Base-by-base conservation (phyloP, 495 filamentous ascomycete genomes). In the Annulohypoxylon maeteangense region DNA sequence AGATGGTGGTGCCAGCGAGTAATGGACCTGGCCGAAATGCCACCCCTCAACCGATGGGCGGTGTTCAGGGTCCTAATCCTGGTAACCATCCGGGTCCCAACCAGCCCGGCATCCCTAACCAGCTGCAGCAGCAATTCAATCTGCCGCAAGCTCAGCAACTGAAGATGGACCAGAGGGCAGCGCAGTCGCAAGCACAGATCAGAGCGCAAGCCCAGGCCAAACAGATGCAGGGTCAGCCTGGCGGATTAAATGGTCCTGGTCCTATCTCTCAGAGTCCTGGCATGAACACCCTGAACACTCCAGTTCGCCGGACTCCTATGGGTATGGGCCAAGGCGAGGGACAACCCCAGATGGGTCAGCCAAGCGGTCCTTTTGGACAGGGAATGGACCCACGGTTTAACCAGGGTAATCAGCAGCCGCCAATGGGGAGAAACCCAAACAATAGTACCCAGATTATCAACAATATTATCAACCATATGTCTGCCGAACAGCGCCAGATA, bases 1-100 rank as follows among this genome's bases (percentile, higher is more conserved):
- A 85, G 62, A 80, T 83, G 67, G 84, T 86, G 3, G 85, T 87
- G 0, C 85, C 85, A 32, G 82, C 78, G 0, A 86, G 78, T 54
- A 76, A 73, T 34, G 80, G 81, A 29, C 79, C 82, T n/a, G 80
- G 79, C 6, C 79, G 82, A 44, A 81, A 81, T 64, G 74, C 74
- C 8, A 81, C 81, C 4, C 78, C 79, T 16, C 78, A 81, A 16
- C 78, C 80, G 10, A 80, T 84, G 70, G 75, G 74, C 25, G 80
- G 76, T 25, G 55, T 80, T 60, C 76, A 76, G n/a, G 78, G 66
- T 22, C 76, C 82, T 16, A 75, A 76, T 34, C 75, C 75, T 12
- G 74, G 65, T 11, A 79, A 72, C 42, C 80, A 77, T 29, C 81
- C 80, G 40, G 72, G 72, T 0, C 70, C 71, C 7, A 79, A 77